These are phyloP conservation scores for Candida tibetensis DNA, from an alignment of 805 yeast genomes.

Conservation along the genomic window DNA sequence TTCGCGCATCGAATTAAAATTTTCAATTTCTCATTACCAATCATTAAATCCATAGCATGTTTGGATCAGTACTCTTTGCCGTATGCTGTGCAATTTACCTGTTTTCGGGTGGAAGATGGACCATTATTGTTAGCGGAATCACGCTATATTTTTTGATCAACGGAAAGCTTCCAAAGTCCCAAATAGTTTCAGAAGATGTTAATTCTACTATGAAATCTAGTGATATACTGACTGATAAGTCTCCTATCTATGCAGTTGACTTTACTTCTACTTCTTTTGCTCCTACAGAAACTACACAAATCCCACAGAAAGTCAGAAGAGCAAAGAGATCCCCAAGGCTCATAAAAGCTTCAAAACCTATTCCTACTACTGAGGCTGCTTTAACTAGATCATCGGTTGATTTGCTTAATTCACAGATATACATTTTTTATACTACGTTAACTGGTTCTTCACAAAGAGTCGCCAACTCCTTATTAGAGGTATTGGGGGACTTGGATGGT, in stretches of 20 bases:
- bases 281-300: slow-evolving; percentile 20
- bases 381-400: slow-evolving; percentile 39
- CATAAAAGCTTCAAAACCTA: slow-evolving; percentile 37
- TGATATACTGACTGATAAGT: slow-evolving; percentile 12
- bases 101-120: slow-evolving; percentile 43
- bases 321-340: slow-evolving; percentile 40
- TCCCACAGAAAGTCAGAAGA: slow-evolving; percentile 15
- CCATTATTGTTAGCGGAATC: slow-evolving; percentile 17
- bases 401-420: slow-evolving; percentile 53
- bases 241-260: slow-evolving; percentile 41
- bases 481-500: slow-evolving; percentile 26
- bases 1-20: background rate
- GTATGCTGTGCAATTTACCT: slow-evolving; percentile 29
- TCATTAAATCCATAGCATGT: slow-evolving; percentile 7
- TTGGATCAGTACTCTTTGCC: slow-evolving; percentile 13
- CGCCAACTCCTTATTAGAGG: slow-evolving; percentile 51
- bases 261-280: slow-evolving; percentile 36
- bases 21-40: background rate
- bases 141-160: background rate
- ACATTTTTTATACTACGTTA: slow-evolving; percentile 77
- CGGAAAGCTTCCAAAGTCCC: background rate
- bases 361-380: slow-evolving; percentile 25
- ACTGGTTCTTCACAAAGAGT: slow-evolving; percentile 79
- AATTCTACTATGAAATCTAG: slow-evolving; percentile 1
- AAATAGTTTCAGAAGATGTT: background rate